Percentiles rank a stretch among this genome's conserved stretches.
phyloP scores from a whole-genome alignment of 1,139 yeast species.

The Debaryomycetaceae sp. region DNA sequence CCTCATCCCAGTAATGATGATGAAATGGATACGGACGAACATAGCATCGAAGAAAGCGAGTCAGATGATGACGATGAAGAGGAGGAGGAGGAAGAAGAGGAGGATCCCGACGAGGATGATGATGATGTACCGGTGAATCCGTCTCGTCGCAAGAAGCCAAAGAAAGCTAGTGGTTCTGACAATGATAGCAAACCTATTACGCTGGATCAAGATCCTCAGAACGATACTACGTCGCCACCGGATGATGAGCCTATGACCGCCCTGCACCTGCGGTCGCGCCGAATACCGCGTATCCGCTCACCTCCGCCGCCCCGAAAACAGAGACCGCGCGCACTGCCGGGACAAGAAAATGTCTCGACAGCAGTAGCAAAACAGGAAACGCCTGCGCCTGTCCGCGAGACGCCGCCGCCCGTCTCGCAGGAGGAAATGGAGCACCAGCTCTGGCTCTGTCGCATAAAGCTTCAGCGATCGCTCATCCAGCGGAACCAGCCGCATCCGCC shows the following conservation, averaged over 20 bases:
- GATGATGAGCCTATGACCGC: background rate
- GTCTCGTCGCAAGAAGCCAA: no score
- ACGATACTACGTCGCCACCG: background rate
- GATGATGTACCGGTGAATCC: slow-evolving; percentile 2
- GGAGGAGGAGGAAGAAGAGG: slow-evolving; percentile 7
- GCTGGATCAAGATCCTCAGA: slow-evolving; percentile 4
- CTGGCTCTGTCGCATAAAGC: slow-evolving; percentile 37
- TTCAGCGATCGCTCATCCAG: slow-evolving; percentile 36
- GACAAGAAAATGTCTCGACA: slow-evolving; percentile 2
- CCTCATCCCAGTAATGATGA: slow-evolving; percentile 17
- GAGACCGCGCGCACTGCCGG: slow-evolving; percentile 2
- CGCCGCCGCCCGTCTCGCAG: slow-evolving; percentile 11
- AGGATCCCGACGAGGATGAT: slow-evolving; percentile 6
- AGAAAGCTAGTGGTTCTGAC: no score
- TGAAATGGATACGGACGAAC: slow-evolving; percentile 19
- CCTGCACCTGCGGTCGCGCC: background rate
- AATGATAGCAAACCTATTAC: slow-evolving; percentile 1
- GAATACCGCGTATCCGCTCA: background rate
- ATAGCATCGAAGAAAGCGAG: slow-evolving; percentile 16
- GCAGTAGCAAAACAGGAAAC: background rate
- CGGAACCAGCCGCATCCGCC: slow-evolving; percentile 32
- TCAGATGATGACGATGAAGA: slow-evolving; percentile 10
- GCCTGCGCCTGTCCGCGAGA: slow-evolving; percentile 2
- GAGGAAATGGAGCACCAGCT: slow-evolving; percentile 36
- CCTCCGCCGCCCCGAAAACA: no score